Conservation (phyloP, 345 rosid genomes). For the Mercurialis annua region DNA sequence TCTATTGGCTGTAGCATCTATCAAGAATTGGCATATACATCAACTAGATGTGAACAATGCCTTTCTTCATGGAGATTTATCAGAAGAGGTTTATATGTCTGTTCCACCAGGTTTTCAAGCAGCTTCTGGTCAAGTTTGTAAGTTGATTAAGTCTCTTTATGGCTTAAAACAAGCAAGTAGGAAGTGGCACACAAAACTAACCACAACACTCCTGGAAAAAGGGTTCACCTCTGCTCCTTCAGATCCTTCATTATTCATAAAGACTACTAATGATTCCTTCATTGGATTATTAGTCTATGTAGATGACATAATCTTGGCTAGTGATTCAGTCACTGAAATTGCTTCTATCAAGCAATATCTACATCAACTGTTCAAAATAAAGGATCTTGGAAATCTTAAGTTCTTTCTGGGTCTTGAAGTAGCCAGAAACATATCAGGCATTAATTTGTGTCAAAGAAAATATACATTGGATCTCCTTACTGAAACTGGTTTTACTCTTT, state of each 20-base stretch:
- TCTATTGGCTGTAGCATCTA: background rate
- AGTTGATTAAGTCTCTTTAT: background rate
- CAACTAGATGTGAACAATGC: background rate
- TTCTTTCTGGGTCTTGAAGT: too few relatives aligned
- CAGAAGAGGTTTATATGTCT: background rate
- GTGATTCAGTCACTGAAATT: background rate
- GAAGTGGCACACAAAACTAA: background rate
- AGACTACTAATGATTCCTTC: too few relatives aligned
- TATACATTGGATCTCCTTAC: too few relatives aligned
- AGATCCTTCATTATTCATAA: background rate
- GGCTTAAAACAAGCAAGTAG: background rate
- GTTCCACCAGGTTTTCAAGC: background rate
- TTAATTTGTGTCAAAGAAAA: too few relatives aligned
- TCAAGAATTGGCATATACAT: too few relatives aligned
- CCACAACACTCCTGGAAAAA: background rate
- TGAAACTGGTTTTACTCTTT: too few relatives aligned
- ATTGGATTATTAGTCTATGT: background rate
- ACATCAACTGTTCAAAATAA: background rate
- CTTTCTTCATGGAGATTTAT: background rate
- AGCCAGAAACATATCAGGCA: too few relatives aligned
- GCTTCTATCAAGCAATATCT: background rate
- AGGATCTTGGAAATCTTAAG: background rate
- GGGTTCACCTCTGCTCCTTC: too few relatives aligned
- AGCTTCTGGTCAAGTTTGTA: too few relatives aligned
- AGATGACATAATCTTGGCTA: too few relatives aligned